phyloP scores from a whole-genome alignment of 352 stramenopile genomes.

The Phytophthora nicotianae region DNA sequence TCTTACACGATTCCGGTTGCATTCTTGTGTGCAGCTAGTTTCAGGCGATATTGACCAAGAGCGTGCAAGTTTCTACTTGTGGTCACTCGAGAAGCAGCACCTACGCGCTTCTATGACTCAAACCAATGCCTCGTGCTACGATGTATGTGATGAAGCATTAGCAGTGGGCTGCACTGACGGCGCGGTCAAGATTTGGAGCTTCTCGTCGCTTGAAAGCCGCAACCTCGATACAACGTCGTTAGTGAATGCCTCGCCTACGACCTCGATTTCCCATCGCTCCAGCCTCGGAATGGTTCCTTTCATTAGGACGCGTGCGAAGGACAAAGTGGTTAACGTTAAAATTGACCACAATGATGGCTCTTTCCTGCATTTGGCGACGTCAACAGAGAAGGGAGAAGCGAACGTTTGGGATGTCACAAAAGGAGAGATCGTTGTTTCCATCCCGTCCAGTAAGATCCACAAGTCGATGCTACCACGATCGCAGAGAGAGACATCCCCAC shows the following conservation, averaged over 20 bases:
- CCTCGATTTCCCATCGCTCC: conserved; percentile 78
- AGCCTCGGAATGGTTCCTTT: conserved; percentile 86
- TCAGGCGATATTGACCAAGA: conserved; percentile 78
- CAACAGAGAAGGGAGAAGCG: conserved; percentile 86
- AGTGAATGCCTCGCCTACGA: conserved; percentile 61
- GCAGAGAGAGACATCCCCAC: conserved; percentile 61
- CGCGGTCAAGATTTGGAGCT: conserved; percentile 85
- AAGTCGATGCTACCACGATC: conserved; percentile 77
- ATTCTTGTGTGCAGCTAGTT: conserved; percentile 54
- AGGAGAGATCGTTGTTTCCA: conserved; percentile 81
- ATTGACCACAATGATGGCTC: conserved; percentile 84
- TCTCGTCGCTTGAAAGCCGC: conserved; percentile 61
- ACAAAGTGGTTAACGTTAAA: conserved; percentile 81
- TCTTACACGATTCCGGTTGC: conserved; percentile 8
- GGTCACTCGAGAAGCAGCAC: conserved; percentile 74
- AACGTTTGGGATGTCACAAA: conserved; percentile 90
- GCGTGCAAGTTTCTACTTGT: conserved; percentile 84
- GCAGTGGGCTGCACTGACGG: conserved; percentile 79
- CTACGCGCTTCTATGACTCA: conserved; percentile 75
- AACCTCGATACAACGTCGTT: conserved; percentile 51
- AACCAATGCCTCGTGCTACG: conserved; percentile 70
- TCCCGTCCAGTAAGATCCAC: conserved; percentile 83
- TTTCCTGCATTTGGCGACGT: conserved; percentile 81
- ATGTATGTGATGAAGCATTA: conserved; percentile 81
- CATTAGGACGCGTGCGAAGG: conserved; percentile 75